Evolutionary conservation across 129 eudicot species (phyloP).

Genomic region (Escallonia rubra): DNA sequence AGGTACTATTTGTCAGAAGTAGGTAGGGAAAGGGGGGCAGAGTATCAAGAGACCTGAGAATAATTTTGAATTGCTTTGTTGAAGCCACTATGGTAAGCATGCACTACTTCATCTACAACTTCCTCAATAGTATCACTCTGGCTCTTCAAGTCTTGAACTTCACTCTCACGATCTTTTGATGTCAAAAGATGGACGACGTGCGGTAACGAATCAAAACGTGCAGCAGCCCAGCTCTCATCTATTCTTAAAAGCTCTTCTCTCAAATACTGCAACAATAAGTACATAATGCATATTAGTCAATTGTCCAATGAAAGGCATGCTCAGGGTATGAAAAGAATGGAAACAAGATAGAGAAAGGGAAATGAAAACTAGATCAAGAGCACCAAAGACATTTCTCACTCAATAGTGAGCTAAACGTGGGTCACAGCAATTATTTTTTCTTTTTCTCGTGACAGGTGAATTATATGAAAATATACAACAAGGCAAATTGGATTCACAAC

Average conservation of each 20-base stretch:
- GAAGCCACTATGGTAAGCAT: conserved; percentile 95
- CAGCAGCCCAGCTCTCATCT: conserved; percentile 89
- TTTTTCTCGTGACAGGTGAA: too few species aligned
- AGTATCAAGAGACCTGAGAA: conserved; percentile 47
- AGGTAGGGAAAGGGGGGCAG: conserved; percentile 1
- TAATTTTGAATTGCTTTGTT: conserved; percentile 97
- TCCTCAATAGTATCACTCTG: conserved; percentile 93
- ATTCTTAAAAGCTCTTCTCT: conserved; percentile 78
- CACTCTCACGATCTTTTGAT: conserved; percentile 94
- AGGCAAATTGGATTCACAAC: too few species aligned
- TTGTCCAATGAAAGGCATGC: too few species aligned
- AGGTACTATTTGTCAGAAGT: not conserved
- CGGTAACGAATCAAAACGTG: conserved; percentile 94
- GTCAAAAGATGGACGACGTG: conserved; percentile 94
- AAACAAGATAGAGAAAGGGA: too few species aligned
- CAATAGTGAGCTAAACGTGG: too few species aligned
- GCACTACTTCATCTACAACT: conserved; percentile 98
- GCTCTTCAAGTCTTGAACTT: conserved; percentile 69
- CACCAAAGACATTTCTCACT: too few species aligned
- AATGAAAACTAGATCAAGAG: too few species aligned
- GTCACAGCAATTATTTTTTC: too few species aligned
- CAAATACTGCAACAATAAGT: conserved; percentile 42
- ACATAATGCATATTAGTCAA: too few species aligned
- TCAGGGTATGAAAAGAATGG: too few species aligned
- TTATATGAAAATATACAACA: too few species aligned